A percentile compares a stretch with the other conserved stretches of the same genome.
Conservation (phyloP, 352 stramenopile species). For the Phytopythium chamaehyphon region DNA sequence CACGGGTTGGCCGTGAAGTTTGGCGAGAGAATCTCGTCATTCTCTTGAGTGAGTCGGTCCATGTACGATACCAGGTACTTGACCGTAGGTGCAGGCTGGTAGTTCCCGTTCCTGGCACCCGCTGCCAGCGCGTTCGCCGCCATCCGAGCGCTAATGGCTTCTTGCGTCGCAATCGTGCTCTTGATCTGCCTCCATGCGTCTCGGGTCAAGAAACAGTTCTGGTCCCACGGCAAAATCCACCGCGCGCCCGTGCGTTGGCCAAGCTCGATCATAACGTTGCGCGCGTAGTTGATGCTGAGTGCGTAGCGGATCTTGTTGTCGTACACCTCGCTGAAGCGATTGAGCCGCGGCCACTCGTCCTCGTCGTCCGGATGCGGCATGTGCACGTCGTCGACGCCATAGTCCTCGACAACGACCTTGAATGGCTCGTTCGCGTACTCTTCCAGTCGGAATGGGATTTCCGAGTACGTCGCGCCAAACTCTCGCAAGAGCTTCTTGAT, state of each 20-base stretch:
- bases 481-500: constrained; percentile 28
- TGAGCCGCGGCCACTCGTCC: constrained; percentile 27
- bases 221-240: constrained; percentile 53
- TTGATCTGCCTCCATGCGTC: constrained; percentile 42
- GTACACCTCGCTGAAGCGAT: constrained; percentile 34
- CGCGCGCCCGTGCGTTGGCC: constrained; percentile 22
- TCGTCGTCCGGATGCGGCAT: constrained; percentile 2
- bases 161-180: constrained; percentile 13
- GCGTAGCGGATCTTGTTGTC: constrained; percentile 47
- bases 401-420: constrained; percentile 40
- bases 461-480: constrained; percentile 32
- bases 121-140: constrained; percentile 10
- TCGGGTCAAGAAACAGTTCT: constrained; percentile 43
- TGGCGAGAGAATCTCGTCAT: constrained; percentile 34
- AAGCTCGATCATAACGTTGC: constrained; percentile 46
- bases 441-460: constrained; percentile 33
- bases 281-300: constrained; percentile 43
- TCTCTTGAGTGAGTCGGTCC: constrained; percentile 39
- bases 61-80: constrained; percentile 59
- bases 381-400: constrained; percentile 30
- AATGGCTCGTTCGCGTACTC: constrained; percentile 32
- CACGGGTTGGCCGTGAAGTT: constrained; percentile 30
- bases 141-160: constrained; percentile 1
- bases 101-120: background rate
- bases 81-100: constrained; percentile 8